Conservation (phyloP, 75 land plant species). For the Pseudotsuga menziesii region DNA sequence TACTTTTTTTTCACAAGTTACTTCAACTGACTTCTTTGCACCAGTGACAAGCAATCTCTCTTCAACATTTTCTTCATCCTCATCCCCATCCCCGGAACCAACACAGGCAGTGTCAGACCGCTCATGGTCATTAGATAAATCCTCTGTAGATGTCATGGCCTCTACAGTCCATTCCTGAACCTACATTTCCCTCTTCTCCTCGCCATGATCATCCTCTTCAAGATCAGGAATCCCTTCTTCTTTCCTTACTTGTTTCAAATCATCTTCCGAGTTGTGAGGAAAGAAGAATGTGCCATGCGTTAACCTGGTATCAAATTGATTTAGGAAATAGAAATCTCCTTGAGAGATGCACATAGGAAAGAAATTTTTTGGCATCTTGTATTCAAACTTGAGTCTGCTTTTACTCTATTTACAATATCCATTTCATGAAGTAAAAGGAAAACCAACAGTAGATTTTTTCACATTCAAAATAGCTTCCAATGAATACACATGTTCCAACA, state of each 20-base stretch:
- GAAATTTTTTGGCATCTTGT: too few species aligned
- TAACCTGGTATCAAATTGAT: too few species aligned
- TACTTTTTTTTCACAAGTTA: slow-evolving; percentile 11
- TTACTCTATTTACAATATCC: too few species aligned
- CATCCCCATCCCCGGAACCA: slow-evolving; percentile 1
- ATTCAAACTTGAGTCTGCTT: too few species aligned
- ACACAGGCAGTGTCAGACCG: background rate
- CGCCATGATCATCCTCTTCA: slow-evolving; percentile 39
- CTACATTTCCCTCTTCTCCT: slow-evolving; percentile 7
- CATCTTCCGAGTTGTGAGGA: slow-evolving; percentile 13
- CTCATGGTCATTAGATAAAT: background rate
- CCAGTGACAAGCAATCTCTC: slow-evolving; percentile 7
- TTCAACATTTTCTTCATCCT: slow-evolving; percentile 3
- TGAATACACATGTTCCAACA: too few species aligned
- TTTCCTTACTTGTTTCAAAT: slow-evolving; percentile 31
- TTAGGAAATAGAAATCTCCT: too few species aligned
- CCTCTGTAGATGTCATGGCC: background rate
- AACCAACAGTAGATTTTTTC: too few species aligned
- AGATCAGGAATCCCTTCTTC: slow-evolving; percentile 61
- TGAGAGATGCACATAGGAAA: too few species aligned
- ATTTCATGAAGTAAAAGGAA: too few species aligned
- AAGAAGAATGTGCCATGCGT: too few species aligned
- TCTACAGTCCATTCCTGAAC: slow-evolving; percentile 6
- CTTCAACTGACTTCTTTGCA: background rate
- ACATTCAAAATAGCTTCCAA: too few species aligned